Conservation (phyloP, 768 basidiomycete genomes). For the Tulasnella sp. region DNA sequence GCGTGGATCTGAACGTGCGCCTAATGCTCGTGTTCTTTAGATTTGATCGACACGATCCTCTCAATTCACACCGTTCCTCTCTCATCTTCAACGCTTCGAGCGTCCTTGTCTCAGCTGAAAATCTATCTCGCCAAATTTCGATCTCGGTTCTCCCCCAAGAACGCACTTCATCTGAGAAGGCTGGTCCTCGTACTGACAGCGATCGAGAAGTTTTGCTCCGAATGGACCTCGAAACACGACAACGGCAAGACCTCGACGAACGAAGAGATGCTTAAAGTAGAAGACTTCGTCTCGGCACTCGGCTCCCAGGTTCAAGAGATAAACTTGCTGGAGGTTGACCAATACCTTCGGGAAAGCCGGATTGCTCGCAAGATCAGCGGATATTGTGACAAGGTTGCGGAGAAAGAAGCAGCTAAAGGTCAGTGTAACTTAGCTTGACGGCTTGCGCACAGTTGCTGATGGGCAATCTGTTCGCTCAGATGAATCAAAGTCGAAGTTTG, state of each 20-base stretch:
- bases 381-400: conserved; percentile 55
- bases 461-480: neutral
- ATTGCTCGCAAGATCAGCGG: conserved; percentile 61
- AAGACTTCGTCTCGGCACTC: conserved; percentile 49
- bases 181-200: conserved; percentile 62
- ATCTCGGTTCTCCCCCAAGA: conserved; percentile 50
- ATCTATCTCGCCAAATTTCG: conserved; percentile 11
- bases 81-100: conserved; percentile 41
- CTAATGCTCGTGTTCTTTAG: conserved; percentile 28
- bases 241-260: conserved; percentile 1
- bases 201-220: conserved; percentile 41
- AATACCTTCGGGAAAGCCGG: conserved; percentile 75
- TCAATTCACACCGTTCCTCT: conserved; percentile 69
- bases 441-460: neutral
- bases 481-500: neutral
- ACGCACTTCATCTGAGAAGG: conserved; percentile 71
- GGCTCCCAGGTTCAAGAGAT: conserved; percentile 61
- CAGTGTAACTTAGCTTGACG: conserved; percentile 1
- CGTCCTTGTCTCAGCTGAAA: conserved; percentile 46
- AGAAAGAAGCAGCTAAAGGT: conserved; percentile 31
- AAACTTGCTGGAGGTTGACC: conserved; percentile 73
- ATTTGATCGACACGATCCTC: conserved; percentile 80
- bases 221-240: neutral
- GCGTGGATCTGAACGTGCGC: neutral
- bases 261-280: conserved; percentile 55